Base-by-base conservation (phyloP, 176 grass and related monocot genomes). In the Aegilops umbellulata region DNA sequence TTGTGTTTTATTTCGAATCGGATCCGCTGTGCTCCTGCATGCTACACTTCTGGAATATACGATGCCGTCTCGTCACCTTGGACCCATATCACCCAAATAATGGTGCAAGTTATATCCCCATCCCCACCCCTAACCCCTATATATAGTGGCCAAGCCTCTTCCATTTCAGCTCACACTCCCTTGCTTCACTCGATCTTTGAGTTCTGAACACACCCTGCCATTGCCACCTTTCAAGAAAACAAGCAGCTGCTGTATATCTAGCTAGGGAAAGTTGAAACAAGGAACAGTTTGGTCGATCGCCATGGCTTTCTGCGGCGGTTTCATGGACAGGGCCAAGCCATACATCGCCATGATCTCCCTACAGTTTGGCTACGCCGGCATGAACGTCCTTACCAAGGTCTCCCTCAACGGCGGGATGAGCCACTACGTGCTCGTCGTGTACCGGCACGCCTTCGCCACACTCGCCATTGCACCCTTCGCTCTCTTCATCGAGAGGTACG, bases 311-410 rank as follows among this genome's bases (percentile, higher is more conserved):
- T 74, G 47, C 3, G 57, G 47, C 10, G 87, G 81, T 49, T 83
- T 91, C 85, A 58, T 93, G 70, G 90, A 90, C 46, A 88, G 75
- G 86, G 68, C 80, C 20, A 94, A 93, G 85, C 95, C 95, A 6
- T 97, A 97, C 86, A 47, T 90, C 66, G 88, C 95, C 65, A 97
- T 97, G 95, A 86, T 91, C 72, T 90, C 82, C 3, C 82, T 97
- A 17, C 95, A 97, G 41, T 97, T 97, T 25, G 95, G 95, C 14
- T 97, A 97, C 27, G 95, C 95, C 2, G 95, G 95, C 53, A 97
- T 97, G 95, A 97, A 97, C 86, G 86, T 97, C 10, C 88, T 97
- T 4, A 93, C 95, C 58, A 97, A 97, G 84, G 85, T 97, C 19
- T 94, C 95, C 1, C 92, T 97, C 4, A 95, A 93, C 65, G 62